Evolutionary conservation across 2,329 filamentous ascomycete species (phyloP), one percentile per base, ranked within the genome.

Genomic region (Penicillium sp.): DNA sequence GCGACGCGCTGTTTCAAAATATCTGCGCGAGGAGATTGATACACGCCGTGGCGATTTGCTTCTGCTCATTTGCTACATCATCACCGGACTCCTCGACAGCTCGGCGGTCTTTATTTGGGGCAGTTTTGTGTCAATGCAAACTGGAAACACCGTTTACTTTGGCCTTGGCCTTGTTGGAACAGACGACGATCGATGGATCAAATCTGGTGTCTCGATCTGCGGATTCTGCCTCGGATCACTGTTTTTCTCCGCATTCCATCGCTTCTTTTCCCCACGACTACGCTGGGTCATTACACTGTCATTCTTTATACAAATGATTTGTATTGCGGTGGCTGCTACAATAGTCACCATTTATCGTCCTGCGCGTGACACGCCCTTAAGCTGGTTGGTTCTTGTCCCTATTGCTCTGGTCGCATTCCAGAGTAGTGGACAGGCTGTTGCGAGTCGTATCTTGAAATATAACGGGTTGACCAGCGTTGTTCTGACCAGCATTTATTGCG

Each of bases 111-210:
- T 86, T 54, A 88, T 88, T 41, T 92, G 88, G 86, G 88, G 89
- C 12, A 87, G 87, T 2, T 93, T 93, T 64, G 89, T 91, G 40
- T 89, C 86, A 65, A 92, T 92, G 89, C 89, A 92, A 69, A 92
- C 89, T 29, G 89, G 88, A 84, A 93, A 93, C 72, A 92, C 89
- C 5, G 84, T 93, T 46, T 93, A 91, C 69, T 79, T 92, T 14
- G 89, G 89, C 8, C 81, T 92, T 2, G 89, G 89, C 2, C 76
- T 92, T n/a, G 56, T 65, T 14, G 69, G 68, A 3, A 80, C 84
- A 8, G 82, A 83, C 0, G 70, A 67, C 3, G 75, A 75, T 12
- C 81, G 87, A 48, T 90, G 86, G 86, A 81, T 88, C 67, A 89
- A 90, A 61, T 89, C 89, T 0, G 80, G 82, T n/a, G 82, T 83